phyloP scores from a whole-genome alignment of 139 green algal genomes.

The Coccomyxa sp. region DNA sequence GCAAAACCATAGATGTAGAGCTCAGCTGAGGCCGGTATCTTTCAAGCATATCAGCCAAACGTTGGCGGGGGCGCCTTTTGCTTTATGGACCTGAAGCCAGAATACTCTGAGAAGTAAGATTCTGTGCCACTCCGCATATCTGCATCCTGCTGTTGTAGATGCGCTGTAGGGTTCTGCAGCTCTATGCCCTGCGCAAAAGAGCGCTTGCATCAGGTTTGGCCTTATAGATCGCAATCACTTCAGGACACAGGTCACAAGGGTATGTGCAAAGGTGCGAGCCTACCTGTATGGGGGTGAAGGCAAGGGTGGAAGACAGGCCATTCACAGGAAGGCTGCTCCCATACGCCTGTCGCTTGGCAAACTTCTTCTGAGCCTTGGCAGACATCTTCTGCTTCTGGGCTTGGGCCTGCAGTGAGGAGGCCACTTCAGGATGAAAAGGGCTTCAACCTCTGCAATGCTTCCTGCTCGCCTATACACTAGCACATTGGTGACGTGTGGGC shows the following conservation, averaged over 20 bases:
- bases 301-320: slow-evolving; percentile 81
- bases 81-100: slow-evolving; percentile 55
- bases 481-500: neutral
- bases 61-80: neutral
- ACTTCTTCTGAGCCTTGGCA: slow-evolving; percentile 74
- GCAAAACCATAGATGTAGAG: no score
- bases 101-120: slow-evolving; percentile 86
- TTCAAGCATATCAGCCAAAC: no score
- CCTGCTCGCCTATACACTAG: no score
- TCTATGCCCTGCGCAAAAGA: slow-evolving; percentile 76
- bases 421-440: slow-evolving; percentile 11
- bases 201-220: neutral
- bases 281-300: slow-evolving; percentile 93
- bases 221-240: neutral
- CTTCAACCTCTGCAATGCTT: neutral
- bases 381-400: slow-evolving; percentile 79
- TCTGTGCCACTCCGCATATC: slow-evolving; percentile 66
- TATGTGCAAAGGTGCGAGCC: neutral
- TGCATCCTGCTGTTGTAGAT: slow-evolving; percentile 19
- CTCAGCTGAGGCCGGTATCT: no score
- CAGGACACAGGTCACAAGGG: neutral
- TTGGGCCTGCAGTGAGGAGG: slow-evolving; percentile 67
- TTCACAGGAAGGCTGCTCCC: slow-evolving; percentile 41
- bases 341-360: slow-evolving; percentile 39
- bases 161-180: slow-evolving; percentile 72